Conservation (phyloP, 2,329 filamentous ascomycete species). For the Fusarium dimerum region DNA sequence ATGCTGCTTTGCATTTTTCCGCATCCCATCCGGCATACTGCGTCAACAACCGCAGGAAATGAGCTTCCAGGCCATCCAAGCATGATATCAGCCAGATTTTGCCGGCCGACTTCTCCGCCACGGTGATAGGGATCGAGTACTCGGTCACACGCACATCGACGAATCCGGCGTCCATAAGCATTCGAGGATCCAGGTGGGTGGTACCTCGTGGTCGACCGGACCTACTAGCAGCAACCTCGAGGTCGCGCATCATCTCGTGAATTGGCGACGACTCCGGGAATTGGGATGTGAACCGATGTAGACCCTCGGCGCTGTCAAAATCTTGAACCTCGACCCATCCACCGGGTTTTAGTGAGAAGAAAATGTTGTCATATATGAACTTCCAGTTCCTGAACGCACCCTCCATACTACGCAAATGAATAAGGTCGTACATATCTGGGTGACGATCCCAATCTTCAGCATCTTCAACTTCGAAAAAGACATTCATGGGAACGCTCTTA, state of each 20-base stretch:
- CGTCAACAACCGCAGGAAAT: conserved; percentile 52
- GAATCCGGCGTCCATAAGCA: conserved; percentile 51
- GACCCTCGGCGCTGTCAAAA: conserved; percentile 48
- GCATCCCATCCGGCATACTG: conserved; percentile 54
- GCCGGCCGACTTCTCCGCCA: conserved; percentile 47
- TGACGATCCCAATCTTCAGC: conserved; percentile 61
- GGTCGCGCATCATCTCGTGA: conserved; percentile 42
- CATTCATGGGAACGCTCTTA: conserved; percentile 57
- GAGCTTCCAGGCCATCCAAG: conserved; percentile 52
- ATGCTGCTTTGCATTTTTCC: conserved; percentile 47
- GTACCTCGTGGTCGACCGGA: conserved; percentile 48
- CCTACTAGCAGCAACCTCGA: conserved; percentile 44
- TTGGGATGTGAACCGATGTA: conserved; percentile 31
- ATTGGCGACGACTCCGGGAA: conserved; percentile 49
- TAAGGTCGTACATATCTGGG: conserved; percentile 53
- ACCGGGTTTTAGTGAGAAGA: conserved; percentile 55
- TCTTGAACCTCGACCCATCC: conserved; percentile 60
- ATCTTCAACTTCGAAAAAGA: conserved; percentile 62
- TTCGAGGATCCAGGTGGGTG: conserved; percentile 46
- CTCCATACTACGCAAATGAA: conserved; percentile 58
- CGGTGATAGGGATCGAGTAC: conserved; percentile 49
- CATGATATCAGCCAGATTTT: conserved; percentile 56
- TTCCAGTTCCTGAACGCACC: conserved; percentile 59
- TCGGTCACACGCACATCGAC: conserved; percentile 51
- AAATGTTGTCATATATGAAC: conserved; percentile 54